Base-by-base conservation (phyloP, 2,329 filamentous ascomycete species). In the Hymenoscyphus repandus region DNA sequence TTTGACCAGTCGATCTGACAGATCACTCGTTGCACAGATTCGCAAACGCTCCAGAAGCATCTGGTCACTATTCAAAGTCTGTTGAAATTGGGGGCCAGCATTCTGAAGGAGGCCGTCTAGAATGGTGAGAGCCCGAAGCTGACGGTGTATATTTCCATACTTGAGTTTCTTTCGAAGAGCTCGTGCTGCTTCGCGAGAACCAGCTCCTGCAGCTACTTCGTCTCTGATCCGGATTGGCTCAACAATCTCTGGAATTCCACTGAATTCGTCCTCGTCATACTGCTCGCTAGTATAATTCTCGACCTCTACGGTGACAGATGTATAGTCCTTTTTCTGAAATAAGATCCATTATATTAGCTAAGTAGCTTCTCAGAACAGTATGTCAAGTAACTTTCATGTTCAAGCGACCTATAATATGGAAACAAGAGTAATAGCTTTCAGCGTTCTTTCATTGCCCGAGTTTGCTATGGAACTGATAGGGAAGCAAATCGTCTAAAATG, bases 101-200 rank as follows among this genome's bases (percentile, higher is more conserved):
- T 99, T 99, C 66, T 96, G 89, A 54, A 99, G 93, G 36, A 99
- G 77, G 38, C 88, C 91, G 67, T 99, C 93, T 1, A 99, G 79
- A 45, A 99, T 85, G 10, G 87, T 86, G 18, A 99, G 79, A 33
- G 93, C 88, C 53, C 93, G 83, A 32, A 97, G 77, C 69, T 99
- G 93, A 45, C 90, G 86, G 69, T 97, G 92, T n/a, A 88, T 78
- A 64, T 83, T 95, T 62, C 93, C 93, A 70, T 99, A 97, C 74
- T 99, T 99, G 78, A 99, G 81, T 75, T 97, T 97, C 80, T 99
- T 99, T 54, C 93, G 83, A 62, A 99, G 80, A 43, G 93, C 91
- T 65, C 93, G 83, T 48, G 92, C 90, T 52, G 91, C 91, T 74
- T 99, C 93, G 11, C 82, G 80, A 1, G 93, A 90, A 0, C 93